These are phyloP conservation scores for Penicillium coprophilum DNA, from an alignment of 495 filamentous ascomycete genomes.

Conservation along the genomic window DNA sequence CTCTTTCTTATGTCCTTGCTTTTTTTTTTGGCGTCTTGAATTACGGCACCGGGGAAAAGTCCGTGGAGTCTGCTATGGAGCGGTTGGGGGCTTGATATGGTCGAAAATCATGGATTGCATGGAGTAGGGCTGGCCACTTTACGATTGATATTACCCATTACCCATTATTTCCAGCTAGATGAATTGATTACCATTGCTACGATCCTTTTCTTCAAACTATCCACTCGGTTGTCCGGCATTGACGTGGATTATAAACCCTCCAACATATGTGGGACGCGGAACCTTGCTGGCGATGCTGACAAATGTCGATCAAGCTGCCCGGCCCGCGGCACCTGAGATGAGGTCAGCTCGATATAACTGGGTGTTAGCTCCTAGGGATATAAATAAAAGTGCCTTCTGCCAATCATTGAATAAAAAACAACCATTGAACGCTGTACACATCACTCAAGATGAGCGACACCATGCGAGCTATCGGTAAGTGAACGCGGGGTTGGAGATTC, in stretches of 20 bases:
- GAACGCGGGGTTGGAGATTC: slow-evolving; percentile 1
- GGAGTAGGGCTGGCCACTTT: slow-evolving; percentile 26
- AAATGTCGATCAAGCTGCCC: slow-evolving; percentile 11
- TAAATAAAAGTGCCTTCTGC: slow-evolving; percentile 4
- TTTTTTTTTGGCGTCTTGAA: slow-evolving; percentile 23
- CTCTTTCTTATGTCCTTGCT: slow-evolving; percentile 10
- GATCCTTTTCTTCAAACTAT: background rate
- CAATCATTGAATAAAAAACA: background rate
- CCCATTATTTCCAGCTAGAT: slow-evolving; percentile 22
- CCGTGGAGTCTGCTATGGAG: slow-evolving; percentile 17
- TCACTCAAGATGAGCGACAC: slow-evolving; percentile 24
- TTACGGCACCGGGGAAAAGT: slow-evolving; percentile 21
- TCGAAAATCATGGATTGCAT: slow-evolving; percentile 25
- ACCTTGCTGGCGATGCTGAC: slow-evolving; percentile 13
- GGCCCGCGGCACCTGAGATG: background rate
- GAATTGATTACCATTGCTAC: slow-evolving; percentile 25
- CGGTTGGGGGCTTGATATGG: slow-evolving; percentile 10
- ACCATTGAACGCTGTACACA: background rate
- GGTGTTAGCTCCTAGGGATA: background rate
- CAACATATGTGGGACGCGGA: background rate
- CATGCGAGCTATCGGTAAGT: slow-evolving; percentile 34
- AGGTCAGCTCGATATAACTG: background rate
- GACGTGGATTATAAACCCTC: background rate
- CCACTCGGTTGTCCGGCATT: background rate
- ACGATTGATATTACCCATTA: slow-evolving; percentile 26